These are phyloP conservation scores for Citrus inodora DNA, from an alignment of 345 rosid species.

Conservation along the genomic window DNA sequence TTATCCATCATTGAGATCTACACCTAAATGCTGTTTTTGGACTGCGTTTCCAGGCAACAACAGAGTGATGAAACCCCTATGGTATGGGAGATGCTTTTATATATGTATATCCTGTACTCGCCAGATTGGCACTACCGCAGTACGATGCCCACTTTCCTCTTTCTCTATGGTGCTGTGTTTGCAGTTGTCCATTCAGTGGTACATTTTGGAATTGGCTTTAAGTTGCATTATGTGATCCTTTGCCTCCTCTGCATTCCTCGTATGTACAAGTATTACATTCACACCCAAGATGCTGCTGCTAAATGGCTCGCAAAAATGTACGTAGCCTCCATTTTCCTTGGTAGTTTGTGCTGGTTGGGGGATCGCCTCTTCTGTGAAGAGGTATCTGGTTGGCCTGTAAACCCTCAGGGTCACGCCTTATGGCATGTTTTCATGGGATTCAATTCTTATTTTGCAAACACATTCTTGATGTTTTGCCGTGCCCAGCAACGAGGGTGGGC, in stretches of 20 bases:
- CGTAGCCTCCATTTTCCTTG: constrained; percentile 58
- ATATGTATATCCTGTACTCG: constrained; percentile 87
- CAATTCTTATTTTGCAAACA: constrained; percentile 79
- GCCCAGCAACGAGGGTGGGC: constrained; percentile 81
- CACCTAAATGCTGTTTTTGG: neutral
- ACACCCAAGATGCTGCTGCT: constrained; percentile 64
- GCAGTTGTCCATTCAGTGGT: constrained; percentile 62
- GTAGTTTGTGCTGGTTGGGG: constrained; percentile 66
- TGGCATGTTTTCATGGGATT: constrained; percentile 93
- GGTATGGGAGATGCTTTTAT: constrained; percentile 98
- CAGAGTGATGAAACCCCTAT: constrained; percentile 96
- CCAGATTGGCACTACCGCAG: constrained; percentile 98
- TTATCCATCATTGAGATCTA: neutral
- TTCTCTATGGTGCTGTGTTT: constrained; percentile 79
- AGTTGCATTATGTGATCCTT: constrained; percentile 75
- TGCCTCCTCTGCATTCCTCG: constrained; percentile 87
- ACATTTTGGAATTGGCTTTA: constrained; percentile 75
- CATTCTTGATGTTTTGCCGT: constrained; percentile 94
- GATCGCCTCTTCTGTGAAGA: constrained; percentile 62
- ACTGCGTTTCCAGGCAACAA: constrained; percentile 63
- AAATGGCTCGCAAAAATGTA: constrained; percentile 73
- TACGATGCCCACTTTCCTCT: constrained; percentile 92
- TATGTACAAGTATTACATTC: constrained; percentile 90
- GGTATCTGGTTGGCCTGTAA: constrained; percentile 58
- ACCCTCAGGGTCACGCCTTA: constrained; percentile 94